Base-by-base conservation (phyloP, 2,329 filamentous ascomycete genomes). In the Fusarium nygamai region DNA sequence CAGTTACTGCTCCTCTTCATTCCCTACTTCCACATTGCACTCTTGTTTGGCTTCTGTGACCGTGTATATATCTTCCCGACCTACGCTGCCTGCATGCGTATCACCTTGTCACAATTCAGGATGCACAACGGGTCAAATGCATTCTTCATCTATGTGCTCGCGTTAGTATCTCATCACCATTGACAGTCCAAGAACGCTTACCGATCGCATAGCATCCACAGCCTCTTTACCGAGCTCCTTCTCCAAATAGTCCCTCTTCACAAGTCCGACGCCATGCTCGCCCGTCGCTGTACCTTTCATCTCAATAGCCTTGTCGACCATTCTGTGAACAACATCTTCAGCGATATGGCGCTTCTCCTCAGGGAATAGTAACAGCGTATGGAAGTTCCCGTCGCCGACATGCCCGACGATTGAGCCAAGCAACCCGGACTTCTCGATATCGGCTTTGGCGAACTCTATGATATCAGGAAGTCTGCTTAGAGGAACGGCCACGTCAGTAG, bases 311-410 rank as follows among this genome's bases (percentile, higher is more conserved):
- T 88, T 85, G 73, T 88, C 88, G 57, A 92, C 89, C 91, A 93
- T 93, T 39, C 86, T 82, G 65, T 92, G 87, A 5, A 93, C 90
- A 4, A 67, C 16, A 6, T 9, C 61, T 6, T 67, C 61, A 5
- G 64, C 64, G 0, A 67, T 14, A 16, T 67, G 50, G 1, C 61
- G 9, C 27, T 67, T 59, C 1, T 66, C 61, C 1, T 67, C 64
- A 0, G 61, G 43, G 1, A 66, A 66, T 0, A 67, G 3, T 0
- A 67, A 4, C 0, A 67, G 10, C 0, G 50, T 92, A 81, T 98
- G 95, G 84, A 98, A 98, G 82, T 98, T 98, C 27, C 95, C 95
- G 79, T 98, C 95, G 12, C 95, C 95, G 61, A 98, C 92, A 79
- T 98, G 95, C 5, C 95, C 95, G 5, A 98, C 86, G 22, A 97